Base-by-base conservation (phyloP, 1,284 basidiomycete genomes). In the Phellopilus nigrolimitatus region DNA sequence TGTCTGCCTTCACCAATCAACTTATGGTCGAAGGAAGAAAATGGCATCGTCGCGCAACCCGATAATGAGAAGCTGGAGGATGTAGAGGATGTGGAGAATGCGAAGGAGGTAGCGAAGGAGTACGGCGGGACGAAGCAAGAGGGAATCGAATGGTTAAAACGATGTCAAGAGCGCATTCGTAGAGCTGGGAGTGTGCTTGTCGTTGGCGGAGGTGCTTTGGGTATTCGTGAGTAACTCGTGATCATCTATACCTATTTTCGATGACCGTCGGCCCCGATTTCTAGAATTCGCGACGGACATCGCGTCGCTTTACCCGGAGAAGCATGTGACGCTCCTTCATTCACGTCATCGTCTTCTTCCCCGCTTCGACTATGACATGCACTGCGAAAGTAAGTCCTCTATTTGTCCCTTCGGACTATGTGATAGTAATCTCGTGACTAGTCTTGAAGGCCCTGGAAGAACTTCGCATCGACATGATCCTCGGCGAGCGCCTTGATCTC, bases 271-370 rank as follows among this genome's bases (percentile, higher is more conserved):
- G 13, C 17, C 56, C n/a, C n/a, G n/a, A n/a, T n/a, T n/a, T n/a
- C n/a, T n/a, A 80, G 75, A 88, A 63, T 82, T 82, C 58, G 82
- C 84, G 0, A 78, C 80, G 1, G 86, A 89, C 62, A 80, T 88
- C 56, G 78, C 78, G 27, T 76, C 78, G 10, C 60, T 81, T 13
- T 75, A 80, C 58, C 82, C 82, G 0, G 61, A 64, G 24, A 83
- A 82, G 61, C 61, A 66, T 2, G 77, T 88, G 1, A 85, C 83
- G 0, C 70, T 88, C n/a, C 67, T 88, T 0, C 85, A 88, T 61
- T 85, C 82, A 0, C 73, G 86, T 3, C 56, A 67, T 13, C 73
- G 71, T 19, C 70, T 88, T 4, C 68, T 88, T 17, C 81, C 82
- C 0, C 64, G 71, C 12, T 88, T 84, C 59, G 73, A 83, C 49